phyloP scores from a whole-genome alignment of 1,284 basidiomycete genomes.

The Agaricales sp. region DNA sequence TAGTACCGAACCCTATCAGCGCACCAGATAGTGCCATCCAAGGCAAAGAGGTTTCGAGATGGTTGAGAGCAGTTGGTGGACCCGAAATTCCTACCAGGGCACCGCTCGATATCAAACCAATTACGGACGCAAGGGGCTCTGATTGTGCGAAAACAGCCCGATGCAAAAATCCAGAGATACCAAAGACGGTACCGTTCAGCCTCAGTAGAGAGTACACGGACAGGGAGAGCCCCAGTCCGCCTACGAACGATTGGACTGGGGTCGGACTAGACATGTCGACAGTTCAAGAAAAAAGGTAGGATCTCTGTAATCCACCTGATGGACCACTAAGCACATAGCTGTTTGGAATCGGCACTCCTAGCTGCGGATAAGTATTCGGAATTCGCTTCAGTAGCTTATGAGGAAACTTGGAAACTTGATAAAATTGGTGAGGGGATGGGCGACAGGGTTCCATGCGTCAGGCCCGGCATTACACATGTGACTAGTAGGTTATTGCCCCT shows the following conservation, averaged over 20 bases:
- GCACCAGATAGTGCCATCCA: conserved; percentile 39
- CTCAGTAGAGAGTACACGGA: conserved; percentile 43
- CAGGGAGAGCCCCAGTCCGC: conserved; percentile 46
- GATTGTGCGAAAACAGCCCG: conserved; percentile 35
- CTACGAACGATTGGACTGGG: conserved; percentile 50
- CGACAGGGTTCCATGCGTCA: no score
- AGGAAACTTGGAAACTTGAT: no score
- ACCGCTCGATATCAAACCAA: conserved; percentile 37
- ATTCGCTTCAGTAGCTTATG: no score
- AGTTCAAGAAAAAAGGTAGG: no score
- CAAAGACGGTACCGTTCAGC: conserved; percentile 50
- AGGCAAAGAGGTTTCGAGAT: conserved; percentile 14
- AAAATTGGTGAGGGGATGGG: no score
- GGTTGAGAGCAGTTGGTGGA: conserved; percentile 17
- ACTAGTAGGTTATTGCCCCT: no score
- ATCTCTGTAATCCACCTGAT: not conserved
- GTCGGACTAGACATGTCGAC: conserved; percentile 30
- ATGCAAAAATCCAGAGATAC: conserved; percentile 56
- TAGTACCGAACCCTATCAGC: conserved; percentile 53
- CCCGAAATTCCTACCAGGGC: conserved; percentile 27
- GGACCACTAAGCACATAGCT: no score
- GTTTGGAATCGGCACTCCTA: no score
- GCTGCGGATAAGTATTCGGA: no score
- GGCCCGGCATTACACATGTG: no score
- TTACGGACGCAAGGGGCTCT: conserved; percentile 28